Evolutionary conservation across 2,329 filamentous ascomycete genomes (phyloP).

Genomic region (Arthroderma sp.): DNA sequence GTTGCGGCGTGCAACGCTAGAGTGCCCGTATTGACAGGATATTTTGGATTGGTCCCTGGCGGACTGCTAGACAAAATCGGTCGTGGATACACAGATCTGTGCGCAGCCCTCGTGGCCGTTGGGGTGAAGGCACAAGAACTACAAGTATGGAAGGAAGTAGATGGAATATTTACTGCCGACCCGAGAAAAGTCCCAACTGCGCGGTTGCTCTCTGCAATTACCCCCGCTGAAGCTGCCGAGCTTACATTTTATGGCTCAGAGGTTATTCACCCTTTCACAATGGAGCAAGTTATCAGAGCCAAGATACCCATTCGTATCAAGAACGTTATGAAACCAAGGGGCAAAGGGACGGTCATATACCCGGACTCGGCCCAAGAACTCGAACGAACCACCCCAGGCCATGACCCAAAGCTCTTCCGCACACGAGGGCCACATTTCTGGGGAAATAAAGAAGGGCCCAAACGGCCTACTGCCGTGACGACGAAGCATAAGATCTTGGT

Average conservation of each 20-base stretch:
- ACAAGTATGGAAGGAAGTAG: slow-evolving; percentile 98
- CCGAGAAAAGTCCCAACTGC: slow-evolving; percentile 85
- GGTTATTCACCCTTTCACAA: slow-evolving; percentile 96
- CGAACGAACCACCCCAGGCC: slow-evolving; percentile 37
- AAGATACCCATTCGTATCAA: slow-evolving; percentile 56
- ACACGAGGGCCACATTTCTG: slow-evolving; percentile 36
- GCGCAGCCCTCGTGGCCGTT: slow-evolving; percentile 81
- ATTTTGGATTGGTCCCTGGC: slow-evolving; percentile 86
- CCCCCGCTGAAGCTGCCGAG: slow-evolving; percentile 87
- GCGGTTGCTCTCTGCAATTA: slow-evolving; percentile 75
- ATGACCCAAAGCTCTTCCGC: slow-evolving; percentile 43
- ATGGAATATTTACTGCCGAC: slow-evolving; percentile 82
- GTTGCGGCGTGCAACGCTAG: slow-evolving; percentile 51
- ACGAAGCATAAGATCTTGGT: slow-evolving; percentile 96
- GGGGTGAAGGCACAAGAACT: slow-evolving; percentile 77
- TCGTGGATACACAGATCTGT: slow-evolving; percentile 91
- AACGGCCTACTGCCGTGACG: slow-evolving; percentile 76
- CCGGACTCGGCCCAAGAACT: slow-evolving; percentile 54
- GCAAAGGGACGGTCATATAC: slow-evolving; percentile 52
- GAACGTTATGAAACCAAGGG: slow-evolving; percentile 55
- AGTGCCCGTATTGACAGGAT: slow-evolving; percentile 76
- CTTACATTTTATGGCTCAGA: slow-evolving; percentile 90
- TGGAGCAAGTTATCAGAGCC: slow-evolving; percentile 72
- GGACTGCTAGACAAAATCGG: slow-evolving; percentile 85
- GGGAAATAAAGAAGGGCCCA: slow-evolving; percentile 45